phyloP scores from a whole-genome alignment of 2,329 filamentous ascomycete genomes.

The Malbranchea zuffiana region DNA sequence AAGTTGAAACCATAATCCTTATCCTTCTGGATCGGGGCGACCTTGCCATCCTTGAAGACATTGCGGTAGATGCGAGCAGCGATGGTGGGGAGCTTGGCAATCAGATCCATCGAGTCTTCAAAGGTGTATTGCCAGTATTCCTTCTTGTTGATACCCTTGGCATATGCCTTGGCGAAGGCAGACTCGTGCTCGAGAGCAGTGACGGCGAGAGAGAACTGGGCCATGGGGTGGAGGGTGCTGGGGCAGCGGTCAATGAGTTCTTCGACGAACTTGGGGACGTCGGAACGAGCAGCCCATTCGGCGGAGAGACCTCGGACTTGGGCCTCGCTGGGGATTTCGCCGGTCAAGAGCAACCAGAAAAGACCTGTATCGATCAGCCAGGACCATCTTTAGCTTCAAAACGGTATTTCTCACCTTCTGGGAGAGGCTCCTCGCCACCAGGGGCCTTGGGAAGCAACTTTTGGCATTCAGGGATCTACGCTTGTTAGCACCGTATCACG shows the following conservation, averaged over 20 bases:
- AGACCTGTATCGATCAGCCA: constrained; percentile 49
- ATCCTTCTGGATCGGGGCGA: constrained; percentile 89
- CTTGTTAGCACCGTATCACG: constrained; percentile 16
- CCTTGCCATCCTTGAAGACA: constrained; percentile 99
- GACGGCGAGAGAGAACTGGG: constrained; percentile 95
- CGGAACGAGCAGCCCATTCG: constrained; percentile 96
- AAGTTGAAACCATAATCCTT: constrained; percentile 99
- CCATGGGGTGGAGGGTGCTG: constrained; percentile 97
- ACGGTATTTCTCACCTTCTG: constrained; percentile 55
- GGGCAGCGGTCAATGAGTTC: constrained; percentile 99
- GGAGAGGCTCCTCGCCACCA: constrained; percentile 91
- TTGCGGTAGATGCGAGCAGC: constrained; percentile 99
- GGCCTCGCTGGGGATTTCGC: constrained; percentile 94
- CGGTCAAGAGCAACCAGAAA: constrained; percentile 98
- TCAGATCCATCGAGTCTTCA: constrained; percentile 99
- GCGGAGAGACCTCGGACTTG: constrained; percentile 97
- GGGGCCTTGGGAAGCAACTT: constrained; percentile 92
- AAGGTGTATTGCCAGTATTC: constrained; percentile 99
- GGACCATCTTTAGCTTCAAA: neutral
- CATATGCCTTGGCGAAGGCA: constrained; percentile 94
- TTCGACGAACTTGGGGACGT: constrained; percentile 95
- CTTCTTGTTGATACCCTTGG: constrained; percentile 98
- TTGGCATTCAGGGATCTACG: constrained; percentile 89
- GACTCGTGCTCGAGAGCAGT: constrained; percentile 98
- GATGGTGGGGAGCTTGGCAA: constrained; percentile 98